These are phyloP conservation scores for Cutaneotrichosporon cavernicola DNA, from an alignment of 1,284 basidiomycete species.

Conservation along the genomic window DNA sequence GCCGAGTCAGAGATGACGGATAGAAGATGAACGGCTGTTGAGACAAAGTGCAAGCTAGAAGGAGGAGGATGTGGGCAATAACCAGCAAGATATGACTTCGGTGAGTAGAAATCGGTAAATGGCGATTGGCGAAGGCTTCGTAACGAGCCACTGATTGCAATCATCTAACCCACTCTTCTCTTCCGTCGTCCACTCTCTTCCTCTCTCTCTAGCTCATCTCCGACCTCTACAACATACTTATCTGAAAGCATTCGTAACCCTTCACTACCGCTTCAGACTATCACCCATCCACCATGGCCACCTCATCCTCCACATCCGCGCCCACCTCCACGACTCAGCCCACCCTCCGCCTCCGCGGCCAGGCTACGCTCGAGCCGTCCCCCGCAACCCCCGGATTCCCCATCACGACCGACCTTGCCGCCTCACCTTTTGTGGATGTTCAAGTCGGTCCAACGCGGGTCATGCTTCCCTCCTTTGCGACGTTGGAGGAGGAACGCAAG, in stretches of 20 bases:
- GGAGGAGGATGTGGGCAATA: constrained; percentile 1
- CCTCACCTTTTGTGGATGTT: constrained; percentile 38
- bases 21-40: background rate
- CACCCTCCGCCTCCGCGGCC: constrained; percentile 22
- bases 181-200: background rate
- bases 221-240: background rate
- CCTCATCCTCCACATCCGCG: constrained; percentile 8
- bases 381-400: constrained; percentile 31
- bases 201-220: background rate
- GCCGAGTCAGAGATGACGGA: background rate
- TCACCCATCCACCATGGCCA: constrained; percentile 8
- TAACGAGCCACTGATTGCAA: constrained; percentile 1
- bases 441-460: constrained; percentile 40
- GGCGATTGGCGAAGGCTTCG: background rate
- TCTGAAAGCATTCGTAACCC: background rate
- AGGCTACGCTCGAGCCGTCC: constrained; percentile 9
- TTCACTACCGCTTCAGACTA: background rate
- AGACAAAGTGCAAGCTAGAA: background rate
- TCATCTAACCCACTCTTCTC: background rate
- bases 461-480: constrained; percentile 36
- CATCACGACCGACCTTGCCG: constrained; percentile 30
- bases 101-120: background rate
- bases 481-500: constrained; percentile 35
- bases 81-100: background rate
- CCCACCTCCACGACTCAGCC: constrained; percentile 9